A percentile compares a stretch with the other conserved stretches of the same genome.
phyloP scores from a whole-genome alignment of 352 stramenopile species.

The Blastocystis sp. region DNA sequence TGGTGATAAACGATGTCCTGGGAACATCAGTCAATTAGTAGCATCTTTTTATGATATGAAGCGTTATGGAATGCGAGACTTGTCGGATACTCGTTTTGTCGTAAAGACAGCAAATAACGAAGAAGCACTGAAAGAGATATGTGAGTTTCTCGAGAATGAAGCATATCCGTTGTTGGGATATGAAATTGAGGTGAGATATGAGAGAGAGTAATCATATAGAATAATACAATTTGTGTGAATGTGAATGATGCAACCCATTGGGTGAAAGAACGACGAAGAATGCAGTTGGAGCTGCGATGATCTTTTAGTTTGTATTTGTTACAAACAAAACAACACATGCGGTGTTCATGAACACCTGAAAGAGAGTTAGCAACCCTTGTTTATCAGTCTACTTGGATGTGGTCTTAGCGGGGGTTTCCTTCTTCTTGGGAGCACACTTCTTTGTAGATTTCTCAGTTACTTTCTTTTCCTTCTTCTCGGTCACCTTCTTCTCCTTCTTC shows the following conservation, averaged over 20 bases:
- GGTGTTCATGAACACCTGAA: slow-evolving; percentile 60
- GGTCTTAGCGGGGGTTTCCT: not conserved
- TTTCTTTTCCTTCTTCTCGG: slow-evolving; percentile 4
- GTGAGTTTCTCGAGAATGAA: slow-evolving; percentile 20
- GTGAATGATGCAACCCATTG: not conserved
- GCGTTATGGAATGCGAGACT: not conserved
- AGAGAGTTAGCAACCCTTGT: not conserved
- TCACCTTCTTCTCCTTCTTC: slow-evolving; percentile 15
- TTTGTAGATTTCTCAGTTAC: not conserved
- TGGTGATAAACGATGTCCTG: not conserved
- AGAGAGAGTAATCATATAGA: not conserved
- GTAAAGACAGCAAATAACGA: slow-evolving; percentile 32
- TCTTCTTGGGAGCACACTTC: slow-evolving; percentile 37
- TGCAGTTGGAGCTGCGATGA: slow-evolving; percentile 1
- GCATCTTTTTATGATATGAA: slow-evolving; percentile 11
- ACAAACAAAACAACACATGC: slow-evolving; percentile 11
- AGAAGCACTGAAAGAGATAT: not conserved
- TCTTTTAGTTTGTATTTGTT: slow-evolving; percentile 22
- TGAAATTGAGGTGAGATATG: not conserved
- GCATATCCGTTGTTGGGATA: slow-evolving; percentile 30
- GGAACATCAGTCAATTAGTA: not conserved
- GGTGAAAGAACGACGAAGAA: slow-evolving; percentile 18
- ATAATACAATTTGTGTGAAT: not conserved
- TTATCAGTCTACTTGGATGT: slow-evolving; percentile 17
- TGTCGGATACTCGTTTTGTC: not conserved